A percentile compares a stretch with the other conserved stretches of the same genome.
Conservation (phyloP, 352 stramenopile genomes). For the Phytophthora quininea region DNA sequence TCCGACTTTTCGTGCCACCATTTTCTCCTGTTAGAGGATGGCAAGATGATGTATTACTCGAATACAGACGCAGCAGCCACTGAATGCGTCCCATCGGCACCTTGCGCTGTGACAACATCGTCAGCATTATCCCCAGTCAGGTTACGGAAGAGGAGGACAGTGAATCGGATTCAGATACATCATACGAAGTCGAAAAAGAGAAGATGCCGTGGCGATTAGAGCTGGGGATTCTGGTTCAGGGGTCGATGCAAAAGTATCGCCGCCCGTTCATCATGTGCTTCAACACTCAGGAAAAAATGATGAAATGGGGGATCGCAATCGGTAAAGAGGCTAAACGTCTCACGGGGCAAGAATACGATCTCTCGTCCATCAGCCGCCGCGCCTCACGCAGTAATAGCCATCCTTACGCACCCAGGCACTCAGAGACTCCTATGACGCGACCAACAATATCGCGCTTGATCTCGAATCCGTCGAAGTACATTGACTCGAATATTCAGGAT, state of each 20-base stretch:
- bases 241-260: conserved; percentile 66
- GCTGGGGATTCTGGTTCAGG: conserved; percentile 68
- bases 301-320: conserved; percentile 86
- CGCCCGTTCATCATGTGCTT: conserved; percentile 85
- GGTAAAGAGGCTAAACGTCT: conserved; percentile 79
- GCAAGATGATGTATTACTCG: conserved; percentile 84
- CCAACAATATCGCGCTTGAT: conserved; percentile 74
- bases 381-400: conserved; percentile 73
- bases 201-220: conserved; percentile 82
- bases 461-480: conserved; percentile 80
- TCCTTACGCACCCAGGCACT: conserved; percentile 51
- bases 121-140: conserved; percentile 79
- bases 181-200: conserved; percentile 42
- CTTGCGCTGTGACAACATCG: conserved; percentile 81
- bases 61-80: conserved; percentile 57
- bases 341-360: conserved; percentile 83
- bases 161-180: conserved; percentile 21
- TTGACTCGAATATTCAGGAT: conserved; percentile 56
- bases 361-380: conserved; percentile 71
- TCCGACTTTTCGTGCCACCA: conserved; percentile 58
- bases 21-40: conserved; percentile 82
- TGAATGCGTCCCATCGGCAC: conserved; percentile 73
- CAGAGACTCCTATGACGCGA: conserved; percentile 61
- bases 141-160: conserved; percentile 38
- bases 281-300: conserved; percentile 77